Conservation (phyloP, 176 grass and related monocot genomes). For the bread wheat (Triticum aestivum) region DNA sequence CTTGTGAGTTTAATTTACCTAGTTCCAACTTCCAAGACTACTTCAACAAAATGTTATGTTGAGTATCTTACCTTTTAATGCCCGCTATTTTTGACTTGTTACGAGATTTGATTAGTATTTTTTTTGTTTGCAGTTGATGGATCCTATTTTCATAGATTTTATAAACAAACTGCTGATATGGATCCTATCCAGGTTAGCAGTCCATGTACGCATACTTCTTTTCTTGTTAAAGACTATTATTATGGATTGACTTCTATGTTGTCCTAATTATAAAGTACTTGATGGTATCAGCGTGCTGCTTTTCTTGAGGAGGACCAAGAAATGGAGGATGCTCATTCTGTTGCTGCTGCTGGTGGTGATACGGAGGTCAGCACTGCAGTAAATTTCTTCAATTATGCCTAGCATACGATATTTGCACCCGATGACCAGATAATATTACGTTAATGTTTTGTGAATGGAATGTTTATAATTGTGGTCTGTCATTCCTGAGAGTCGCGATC, state of each 20-base stretch:
- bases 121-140: slow-evolving; percentile 60
- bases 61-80: not conserved
- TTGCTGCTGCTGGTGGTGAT: slow-evolving; percentile 71
- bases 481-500: not conserved
- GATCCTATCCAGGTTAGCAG: slow-evolving; percentile 71
- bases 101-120: slow-evolving; percentile 7
- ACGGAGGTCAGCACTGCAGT: slow-evolving; percentile 62
- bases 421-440: not conserved
- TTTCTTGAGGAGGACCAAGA: slow-evolving; percentile 85
- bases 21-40: not conserved
- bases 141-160: slow-evolving; percentile 91
- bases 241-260: not conserved
- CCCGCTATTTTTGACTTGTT: not conserved
- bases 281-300: slow-evolving; percentile 61
- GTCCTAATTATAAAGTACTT: slow-evolving; percentile 21
- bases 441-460: not conserved
- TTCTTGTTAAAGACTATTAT: not conserved
- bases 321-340: slow-evolving; percentile 91
- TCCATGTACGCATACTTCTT: not conserved
- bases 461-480: not conserved
- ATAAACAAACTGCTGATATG: slow-evolving; percentile 66
- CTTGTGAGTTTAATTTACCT: not conserved
- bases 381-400: slow-evolving; percentile 4
- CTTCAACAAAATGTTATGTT: not conserved
- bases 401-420: not conserved